Percentiles rank a stretch among this genome's conserved stretches.
Conservation (phyloP, 805 yeast genomes). For the Metschnikowia santaceciliae region DNA sequence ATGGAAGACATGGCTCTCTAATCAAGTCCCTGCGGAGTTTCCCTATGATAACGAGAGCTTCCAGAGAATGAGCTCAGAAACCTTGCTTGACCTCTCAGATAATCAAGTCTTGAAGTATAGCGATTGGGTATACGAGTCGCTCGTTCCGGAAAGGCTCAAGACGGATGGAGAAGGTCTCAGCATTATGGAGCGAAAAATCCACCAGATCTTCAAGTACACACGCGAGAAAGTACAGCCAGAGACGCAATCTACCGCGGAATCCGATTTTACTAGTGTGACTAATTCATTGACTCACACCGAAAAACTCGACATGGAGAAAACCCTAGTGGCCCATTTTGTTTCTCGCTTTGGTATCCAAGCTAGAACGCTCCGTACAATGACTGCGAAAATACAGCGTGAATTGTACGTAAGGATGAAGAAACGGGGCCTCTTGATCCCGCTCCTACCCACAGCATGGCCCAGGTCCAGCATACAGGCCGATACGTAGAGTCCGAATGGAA, state of each 20-base stretch:
- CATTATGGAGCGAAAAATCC: conserved; percentile 29
- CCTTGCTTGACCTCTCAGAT: conserved; percentile 47
- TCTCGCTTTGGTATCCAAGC: conserved; percentile 2
- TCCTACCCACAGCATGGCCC: neutral
- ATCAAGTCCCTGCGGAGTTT: conserved; percentile 1
- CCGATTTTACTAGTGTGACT: conserved; percentile 2
- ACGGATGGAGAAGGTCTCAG: conserved; percentile 18
- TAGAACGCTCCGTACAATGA: neutral
- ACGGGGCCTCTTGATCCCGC: neutral
- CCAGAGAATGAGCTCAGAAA: conserved; percentile 18
- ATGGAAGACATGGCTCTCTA: conserved; percentile 23
- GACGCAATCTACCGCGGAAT: neutral
- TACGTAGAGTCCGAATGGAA: neutral
- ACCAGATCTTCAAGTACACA: conserved; percentile 26
- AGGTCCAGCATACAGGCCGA: neutral
- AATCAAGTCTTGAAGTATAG: conserved; percentile 44
- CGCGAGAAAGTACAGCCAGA: neutral
- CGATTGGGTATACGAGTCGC: conserved; percentile 43
- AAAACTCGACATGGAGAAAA: neutral
- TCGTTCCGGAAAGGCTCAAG: conserved; percentile 22
- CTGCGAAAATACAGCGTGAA: neutral
- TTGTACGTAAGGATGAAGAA: neutral
- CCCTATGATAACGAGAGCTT: conserved; percentile 9
- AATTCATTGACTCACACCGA: conserved; percentile 4
- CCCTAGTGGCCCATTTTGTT: neutral